These are phyloP conservation scores for Chamaecyparis obtusa DNA, from an alignment of 75 land plant genomes.

Conservation along the genomic window DNA sequence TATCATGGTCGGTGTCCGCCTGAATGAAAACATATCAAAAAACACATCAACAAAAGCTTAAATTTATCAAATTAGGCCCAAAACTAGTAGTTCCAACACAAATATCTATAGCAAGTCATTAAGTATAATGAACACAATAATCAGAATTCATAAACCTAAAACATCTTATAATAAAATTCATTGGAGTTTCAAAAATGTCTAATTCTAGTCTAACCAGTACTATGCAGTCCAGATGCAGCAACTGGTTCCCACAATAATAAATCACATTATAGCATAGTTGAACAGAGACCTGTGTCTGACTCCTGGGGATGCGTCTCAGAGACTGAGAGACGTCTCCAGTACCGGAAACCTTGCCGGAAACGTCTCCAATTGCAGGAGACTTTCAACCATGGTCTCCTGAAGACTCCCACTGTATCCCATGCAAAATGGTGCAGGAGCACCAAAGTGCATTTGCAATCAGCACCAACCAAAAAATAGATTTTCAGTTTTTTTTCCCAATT, in stretches of 20 bases:
- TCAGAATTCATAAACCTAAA: neutral
- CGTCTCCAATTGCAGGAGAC: no score
- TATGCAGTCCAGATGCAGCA: neutral
- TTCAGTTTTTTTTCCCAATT: no score
- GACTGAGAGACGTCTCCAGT: no score
- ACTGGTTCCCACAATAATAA: neutral
- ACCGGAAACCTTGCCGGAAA: no score
- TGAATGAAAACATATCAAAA: slow-evolving; percentile 22
- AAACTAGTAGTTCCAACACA: neutral
- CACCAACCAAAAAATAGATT: no score
- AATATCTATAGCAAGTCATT: neutral
- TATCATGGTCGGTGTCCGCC: slow-evolving; percentile 90
- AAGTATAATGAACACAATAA: neutral
- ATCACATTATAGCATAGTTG: neutral
- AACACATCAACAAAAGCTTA: neutral
- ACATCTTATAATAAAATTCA: neutral
- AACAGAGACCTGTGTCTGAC: no score
- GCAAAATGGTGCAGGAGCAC: no score
- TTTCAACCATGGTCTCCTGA: no score
- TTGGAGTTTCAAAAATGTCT: neutral
- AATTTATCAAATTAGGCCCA: neutral
- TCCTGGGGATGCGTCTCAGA: no score
- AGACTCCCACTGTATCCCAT: no score
- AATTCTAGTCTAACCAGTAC: neutral
- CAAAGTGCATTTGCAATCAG: no score